A percentile compares a stretch with the other conserved stretches of the same genome.
Conservation (phyloP, 2,329 filamentous ascomycete species). For the Penicillium sp. region DNA sequence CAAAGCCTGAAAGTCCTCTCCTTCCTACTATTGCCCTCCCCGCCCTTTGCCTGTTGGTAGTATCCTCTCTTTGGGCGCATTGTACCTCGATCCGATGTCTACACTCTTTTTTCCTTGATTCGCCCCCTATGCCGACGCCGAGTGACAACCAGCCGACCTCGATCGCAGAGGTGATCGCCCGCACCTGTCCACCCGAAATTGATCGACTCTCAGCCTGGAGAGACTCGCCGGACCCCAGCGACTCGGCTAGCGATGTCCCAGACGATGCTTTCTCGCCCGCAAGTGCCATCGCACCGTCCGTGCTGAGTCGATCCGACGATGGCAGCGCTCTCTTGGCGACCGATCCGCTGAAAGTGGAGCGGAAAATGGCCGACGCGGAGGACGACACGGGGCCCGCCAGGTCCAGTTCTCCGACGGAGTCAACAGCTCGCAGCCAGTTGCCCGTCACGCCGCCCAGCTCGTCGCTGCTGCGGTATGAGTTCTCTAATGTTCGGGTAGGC, state of each 20-base stretch:
- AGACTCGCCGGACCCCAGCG: conserved; percentile 29
- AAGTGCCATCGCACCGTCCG: conserved; percentile 24
- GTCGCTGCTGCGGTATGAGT: conserved; percentile 54
- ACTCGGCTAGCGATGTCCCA: conserved; percentile 24
- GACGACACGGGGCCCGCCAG: conserved; percentile 32
- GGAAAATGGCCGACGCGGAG: conserved; percentile 30
- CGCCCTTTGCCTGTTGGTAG: conserved; percentile 3
- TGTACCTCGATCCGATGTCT: conserved; percentile 35
- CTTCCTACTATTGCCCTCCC: conserved; percentile 9
- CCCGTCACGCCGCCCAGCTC: conserved; percentile 37
- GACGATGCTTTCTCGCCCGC: conserved; percentile 30
- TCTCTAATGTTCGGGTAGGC: conserved; percentile 56
- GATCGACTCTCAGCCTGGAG: conserved; percentile 36
- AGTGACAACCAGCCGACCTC: conserved; percentile 44
- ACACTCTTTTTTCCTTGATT: conserved; percentile 31
- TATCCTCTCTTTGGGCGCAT: conserved; percentile 7
- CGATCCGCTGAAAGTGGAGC: conserved; percentile 28
- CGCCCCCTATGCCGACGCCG: conserved; percentile 51
- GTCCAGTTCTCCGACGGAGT: conserved; percentile 36
- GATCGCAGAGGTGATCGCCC: conserved; percentile 46
- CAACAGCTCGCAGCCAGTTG: conserved; percentile 29
- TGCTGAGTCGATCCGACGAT: conserved; percentile 30
- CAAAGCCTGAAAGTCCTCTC: conserved; percentile 12
- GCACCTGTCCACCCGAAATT: conserved; percentile 51
- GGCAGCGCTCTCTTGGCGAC: conserved; percentile 24